These are phyloP conservation scores for Durotheca rogersii DNA, from an alignment of 495 filamentous ascomycete genomes.

Conservation along the genomic window DNA sequence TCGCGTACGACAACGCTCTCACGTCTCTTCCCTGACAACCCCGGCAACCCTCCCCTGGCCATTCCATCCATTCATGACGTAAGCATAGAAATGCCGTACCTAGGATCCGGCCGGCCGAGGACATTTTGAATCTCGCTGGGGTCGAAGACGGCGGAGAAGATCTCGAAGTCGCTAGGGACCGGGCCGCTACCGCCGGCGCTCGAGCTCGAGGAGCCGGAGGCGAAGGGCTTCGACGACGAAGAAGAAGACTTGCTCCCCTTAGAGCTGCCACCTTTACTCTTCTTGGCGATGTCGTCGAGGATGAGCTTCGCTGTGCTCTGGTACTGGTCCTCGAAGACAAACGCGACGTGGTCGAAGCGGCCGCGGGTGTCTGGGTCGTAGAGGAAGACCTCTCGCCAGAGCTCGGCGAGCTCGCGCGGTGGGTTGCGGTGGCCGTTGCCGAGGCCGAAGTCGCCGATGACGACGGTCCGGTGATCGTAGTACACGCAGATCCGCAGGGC, in stretches of 20 bases:
- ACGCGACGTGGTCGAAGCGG: slow-evolving; percentile 66
- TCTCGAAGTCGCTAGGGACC: slow-evolving; percentile 44
- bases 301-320: slow-evolving; percentile 50
- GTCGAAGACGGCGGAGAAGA: slow-evolving; percentile 47
- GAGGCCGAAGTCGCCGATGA: slow-evolving; percentile 70
- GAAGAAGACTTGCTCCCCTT: too few species aligned
- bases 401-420: slow-evolving; percentile 61
- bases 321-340: slow-evolving; percentile 61
- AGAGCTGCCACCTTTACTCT: slow-evolving; percentile 39
- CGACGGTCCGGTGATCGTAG: slow-evolving; percentile 58
- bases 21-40: slow-evolving; percentile 1
- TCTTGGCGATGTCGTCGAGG: slow-evolving; percentile 50
- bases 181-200: slow-evolving; percentile 2
- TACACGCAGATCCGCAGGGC: slow-evolving; percentile 66
- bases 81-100: slow-evolving; percentile 49
- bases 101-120: slow-evolving; percentile 45
- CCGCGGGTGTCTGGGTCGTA: slow-evolving; percentile 66
- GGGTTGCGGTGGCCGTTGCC: slow-evolving; percentile 71
- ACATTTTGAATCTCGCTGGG: slow-evolving; percentile 42
- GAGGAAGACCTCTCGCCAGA: slow-evolving; percentile 69
- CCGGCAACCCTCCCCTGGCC: too few species aligned
- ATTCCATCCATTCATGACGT: slow-evolving; percentile 28
- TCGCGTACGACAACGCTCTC: slow-evolving; percentile 24
- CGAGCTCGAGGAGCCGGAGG: slow-evolving; percentile 31
- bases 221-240: slow-evolving; percentile 34